phyloP scores from a whole-genome alignment of 352 stramenopile species.

The Phytophthora aleatoria region DNA sequence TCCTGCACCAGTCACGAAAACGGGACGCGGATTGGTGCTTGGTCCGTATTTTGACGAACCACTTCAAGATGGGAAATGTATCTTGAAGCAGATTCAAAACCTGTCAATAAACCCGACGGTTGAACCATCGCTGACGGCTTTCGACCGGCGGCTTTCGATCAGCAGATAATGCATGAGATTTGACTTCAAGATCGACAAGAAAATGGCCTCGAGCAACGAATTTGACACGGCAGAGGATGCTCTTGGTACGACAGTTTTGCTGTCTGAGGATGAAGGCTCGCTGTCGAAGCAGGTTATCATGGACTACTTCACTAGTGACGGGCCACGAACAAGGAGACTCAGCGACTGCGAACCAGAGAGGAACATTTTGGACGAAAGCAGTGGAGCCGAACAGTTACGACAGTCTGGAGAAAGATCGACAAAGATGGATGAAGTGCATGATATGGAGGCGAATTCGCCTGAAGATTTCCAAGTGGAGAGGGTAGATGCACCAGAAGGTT shows the following conservation, averaged over 20 bases:
- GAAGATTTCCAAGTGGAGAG: neutral
- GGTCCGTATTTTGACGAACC: constrained; percentile 11
- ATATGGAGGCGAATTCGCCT: neutral
- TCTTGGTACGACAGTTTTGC: constrained; percentile 22
- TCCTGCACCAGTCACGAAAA: constrained; percentile 22
- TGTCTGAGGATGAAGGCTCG: constrained; percentile 23
- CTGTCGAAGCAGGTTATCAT: constrained; percentile 38
- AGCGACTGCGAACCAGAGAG: constrained; percentile 7
- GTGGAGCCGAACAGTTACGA: constrained; percentile 19
- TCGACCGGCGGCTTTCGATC: constrained; percentile 2
- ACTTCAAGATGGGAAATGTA: constrained; percentile 35
- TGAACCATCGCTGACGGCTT: constrained; percentile 27
- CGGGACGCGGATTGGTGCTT: constrained; percentile 15
- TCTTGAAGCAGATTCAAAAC: constrained; percentile 24
- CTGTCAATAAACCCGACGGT: constrained; percentile 13
- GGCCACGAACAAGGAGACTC: constrained; percentile 10
- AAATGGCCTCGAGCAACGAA: constrained; percentile 13
- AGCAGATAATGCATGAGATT: neutral
- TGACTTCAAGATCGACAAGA: neutral
- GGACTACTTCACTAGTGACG: constrained; percentile 38
- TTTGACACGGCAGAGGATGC: constrained; percentile 15
- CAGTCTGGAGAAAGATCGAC: constrained; percentile 1
- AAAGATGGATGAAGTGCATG: constrained; percentile 4
- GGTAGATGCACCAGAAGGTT: neutral
- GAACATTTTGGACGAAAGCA: constrained; percentile 26